Percentiles rank a stretch among this genome's conserved stretches.
phyloP scores from a whole-genome alignment of 2,329 filamentous ascomycete species.

The Phialemoniopsis sp. region DNA sequence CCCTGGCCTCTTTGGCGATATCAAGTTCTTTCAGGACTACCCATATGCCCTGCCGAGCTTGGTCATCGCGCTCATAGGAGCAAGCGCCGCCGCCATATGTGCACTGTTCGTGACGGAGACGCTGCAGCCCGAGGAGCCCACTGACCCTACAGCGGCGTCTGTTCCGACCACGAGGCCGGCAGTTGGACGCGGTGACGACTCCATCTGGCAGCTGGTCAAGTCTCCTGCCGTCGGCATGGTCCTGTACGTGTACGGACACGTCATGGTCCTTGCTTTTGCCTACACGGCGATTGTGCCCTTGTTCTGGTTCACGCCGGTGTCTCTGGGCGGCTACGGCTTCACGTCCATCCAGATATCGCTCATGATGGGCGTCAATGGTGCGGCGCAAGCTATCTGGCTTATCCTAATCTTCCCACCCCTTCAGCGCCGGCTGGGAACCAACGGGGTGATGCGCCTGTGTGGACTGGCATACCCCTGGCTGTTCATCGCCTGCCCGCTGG shows the following conservation, averaged over 20 bases:
- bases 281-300: constrained; percentile 70
- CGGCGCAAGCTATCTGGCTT: constrained; percentile 67
- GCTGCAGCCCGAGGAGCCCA: constrained; percentile 22
- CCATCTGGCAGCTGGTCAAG: constrained; percentile 51
- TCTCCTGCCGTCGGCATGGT: constrained; percentile 63
- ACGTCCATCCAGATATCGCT: constrained; percentile 58
- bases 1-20: constrained; percentile 47
- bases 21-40: constrained; percentile 57
- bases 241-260: constrained; percentile 60
- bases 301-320: constrained; percentile 60
- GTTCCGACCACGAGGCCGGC: background rate
- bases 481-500: constrained; percentile 48
- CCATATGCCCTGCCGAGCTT: constrained; percentile 65
- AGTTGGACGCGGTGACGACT: constrained; percentile 23
- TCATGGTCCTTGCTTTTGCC: constrained; percentile 64
- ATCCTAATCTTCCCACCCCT: constrained; percentile 65
- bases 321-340: constrained; percentile 63
- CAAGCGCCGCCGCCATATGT: constrained; percentile 46
- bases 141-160: background rate
- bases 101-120: constrained; percentile 62
- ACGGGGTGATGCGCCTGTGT: constrained; percentile 57
- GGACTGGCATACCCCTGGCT: constrained; percentile 59
- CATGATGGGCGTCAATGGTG: constrained; percentile 60
- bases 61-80: constrained; percentile 48
- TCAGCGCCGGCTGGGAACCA: constrained; percentile 63